Percentiles rank a stretch among this genome's conserved stretches.
phyloP scores from a whole-genome alignment of 106 monocot genomes.

The Platanthera zijinensis region DNA sequence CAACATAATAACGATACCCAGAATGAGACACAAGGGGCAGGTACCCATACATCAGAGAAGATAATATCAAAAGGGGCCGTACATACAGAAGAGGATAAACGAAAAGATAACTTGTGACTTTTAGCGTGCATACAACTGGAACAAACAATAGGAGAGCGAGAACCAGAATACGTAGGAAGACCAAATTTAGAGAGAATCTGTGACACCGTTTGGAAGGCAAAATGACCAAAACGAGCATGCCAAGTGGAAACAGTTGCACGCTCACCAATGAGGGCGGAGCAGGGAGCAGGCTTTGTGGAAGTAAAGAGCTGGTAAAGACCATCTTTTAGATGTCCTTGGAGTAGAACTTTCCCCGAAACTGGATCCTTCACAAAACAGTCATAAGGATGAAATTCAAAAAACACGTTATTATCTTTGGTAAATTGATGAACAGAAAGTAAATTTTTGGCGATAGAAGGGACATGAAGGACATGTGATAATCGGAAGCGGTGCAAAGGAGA shows the following conservation, averaged over 20 bases:
- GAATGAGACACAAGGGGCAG: neutral
- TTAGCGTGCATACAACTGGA: neutral
- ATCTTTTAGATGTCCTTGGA: neutral
- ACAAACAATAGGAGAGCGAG: neutral
- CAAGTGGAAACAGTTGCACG: neutral
- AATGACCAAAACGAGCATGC: neutral
- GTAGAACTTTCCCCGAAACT: neutral
- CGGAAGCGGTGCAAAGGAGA: too few relatives aligned
- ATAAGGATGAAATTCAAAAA: neutral
- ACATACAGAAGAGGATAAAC: neutral
- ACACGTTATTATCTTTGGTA: neutral
- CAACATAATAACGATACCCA: constrained; percentile 1
- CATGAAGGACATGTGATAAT: too few relatives aligned
- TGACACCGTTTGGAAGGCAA: neutral
- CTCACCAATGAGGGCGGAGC: neutral
- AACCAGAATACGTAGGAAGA: neutral
- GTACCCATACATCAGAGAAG: neutral
- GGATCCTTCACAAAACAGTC: neutral
- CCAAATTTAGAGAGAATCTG: neutral
- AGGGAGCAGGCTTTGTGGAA: neutral
- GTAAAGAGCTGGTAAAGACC: neutral
- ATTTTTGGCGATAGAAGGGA: too few relatives aligned
- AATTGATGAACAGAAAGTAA: neutral
- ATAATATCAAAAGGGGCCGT: neutral
- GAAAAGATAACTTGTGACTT: neutral